Evolutionary conservation across 225 moss, liverwort and hornwort species (phyloP).

Genomic region (Polytrichum formosum): DNA sequence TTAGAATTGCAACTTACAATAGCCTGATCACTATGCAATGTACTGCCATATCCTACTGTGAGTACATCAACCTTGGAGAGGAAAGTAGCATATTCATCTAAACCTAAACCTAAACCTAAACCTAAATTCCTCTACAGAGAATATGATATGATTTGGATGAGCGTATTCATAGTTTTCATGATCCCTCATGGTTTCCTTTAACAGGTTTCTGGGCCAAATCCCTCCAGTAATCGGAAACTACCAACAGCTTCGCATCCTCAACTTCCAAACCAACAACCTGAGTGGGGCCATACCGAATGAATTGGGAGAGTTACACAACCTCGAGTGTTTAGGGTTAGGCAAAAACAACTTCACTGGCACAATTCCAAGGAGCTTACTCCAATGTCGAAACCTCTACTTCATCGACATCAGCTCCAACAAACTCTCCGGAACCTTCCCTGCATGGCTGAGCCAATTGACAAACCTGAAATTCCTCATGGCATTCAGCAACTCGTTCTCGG

Average conservation of each 20-base stretch:
- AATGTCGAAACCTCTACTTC: constrained; percentile 23
- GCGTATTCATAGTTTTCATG: too few relatives aligned
- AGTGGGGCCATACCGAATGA: constrained; percentile 39
- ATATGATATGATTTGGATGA: too few relatives aligned
- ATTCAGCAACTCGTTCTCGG: constrained; percentile 37
- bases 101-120: too few relatives aligned
- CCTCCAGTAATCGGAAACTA: constrained; percentile 29
- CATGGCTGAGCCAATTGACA: constrained; percentile 24
- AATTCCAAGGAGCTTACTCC: constrained; percentile 37
- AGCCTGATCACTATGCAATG: too few relatives aligned
- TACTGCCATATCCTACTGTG: too few relatives aligned
- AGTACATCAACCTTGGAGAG: too few relatives aligned
- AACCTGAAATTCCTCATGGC: constrained; percentile 37
- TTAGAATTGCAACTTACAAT: too few relatives aligned
- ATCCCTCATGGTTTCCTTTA: constrained; percentile 13
- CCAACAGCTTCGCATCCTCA: constrained; percentile 24
- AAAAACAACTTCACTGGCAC: constrained; percentile 28
- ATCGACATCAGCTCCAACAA: constrained; percentile 44
- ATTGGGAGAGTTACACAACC: constrained; percentile 31
- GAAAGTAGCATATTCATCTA: too few relatives aligned
- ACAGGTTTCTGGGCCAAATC: constrained; percentile 41
- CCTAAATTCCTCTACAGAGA: too few relatives aligned
- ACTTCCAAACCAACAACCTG: constrained; percentile 31
- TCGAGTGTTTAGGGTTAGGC: constrained; percentile 49
- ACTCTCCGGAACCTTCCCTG: constrained; percentile 37